These are phyloP conservation scores for Cajanus cajan DNA, from an alignment of 306 rosid genomes.

Conservation along the genomic window DNA sequence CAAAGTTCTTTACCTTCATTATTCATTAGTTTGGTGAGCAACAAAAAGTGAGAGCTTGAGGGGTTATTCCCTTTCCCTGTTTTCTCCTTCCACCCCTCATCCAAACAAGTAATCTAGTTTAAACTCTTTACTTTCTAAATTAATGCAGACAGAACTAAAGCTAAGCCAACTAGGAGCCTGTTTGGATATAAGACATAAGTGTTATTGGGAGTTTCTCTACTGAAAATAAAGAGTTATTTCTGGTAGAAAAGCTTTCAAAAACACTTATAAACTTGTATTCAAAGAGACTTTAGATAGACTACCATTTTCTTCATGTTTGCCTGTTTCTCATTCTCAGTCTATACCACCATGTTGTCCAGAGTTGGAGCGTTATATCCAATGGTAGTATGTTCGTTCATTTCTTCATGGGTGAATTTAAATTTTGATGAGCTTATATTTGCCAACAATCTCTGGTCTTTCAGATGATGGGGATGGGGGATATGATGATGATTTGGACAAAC, in stretches of 20 bases:
- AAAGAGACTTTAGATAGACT: too few relatives aligned
- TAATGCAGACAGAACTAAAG: neutral
- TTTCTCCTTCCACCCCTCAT: neutral
- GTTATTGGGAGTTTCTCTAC: too few relatives aligned
- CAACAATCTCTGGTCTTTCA: constrained; percentile 37
- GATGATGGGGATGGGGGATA: constrained; percentile 43
- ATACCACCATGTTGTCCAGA: constrained; percentile 12
- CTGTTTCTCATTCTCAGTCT: constrained; percentile 15
- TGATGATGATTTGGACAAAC: constrained; percentile 57
- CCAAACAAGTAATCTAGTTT: neutral
- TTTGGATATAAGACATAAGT: too few relatives aligned
- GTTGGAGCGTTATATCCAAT: neutral
- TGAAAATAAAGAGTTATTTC: too few relatives aligned
- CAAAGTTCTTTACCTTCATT: neutral
- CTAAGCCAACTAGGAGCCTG: constrained; percentile 6
- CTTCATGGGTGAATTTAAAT: neutral
- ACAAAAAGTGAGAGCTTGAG: neutral
- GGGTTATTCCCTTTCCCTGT: neutral
- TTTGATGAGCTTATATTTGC: constrained; percentile 25
- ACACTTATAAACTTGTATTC: too few relatives aligned
- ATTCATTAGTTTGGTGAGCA: neutral
- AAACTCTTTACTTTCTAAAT: neutral
- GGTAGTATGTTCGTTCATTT: neutral
- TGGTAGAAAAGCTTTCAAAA: too few relatives aligned
- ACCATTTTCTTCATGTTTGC: constrained; percentile 12